A percentile compares a stretch with the other conserved stretches of the same genome.
These are phyloP conservation scores for Trichoderma guizhouense DNA, from an alignment of 2,329 filamentous ascomycete species.

Conservation along the genomic window DNA sequence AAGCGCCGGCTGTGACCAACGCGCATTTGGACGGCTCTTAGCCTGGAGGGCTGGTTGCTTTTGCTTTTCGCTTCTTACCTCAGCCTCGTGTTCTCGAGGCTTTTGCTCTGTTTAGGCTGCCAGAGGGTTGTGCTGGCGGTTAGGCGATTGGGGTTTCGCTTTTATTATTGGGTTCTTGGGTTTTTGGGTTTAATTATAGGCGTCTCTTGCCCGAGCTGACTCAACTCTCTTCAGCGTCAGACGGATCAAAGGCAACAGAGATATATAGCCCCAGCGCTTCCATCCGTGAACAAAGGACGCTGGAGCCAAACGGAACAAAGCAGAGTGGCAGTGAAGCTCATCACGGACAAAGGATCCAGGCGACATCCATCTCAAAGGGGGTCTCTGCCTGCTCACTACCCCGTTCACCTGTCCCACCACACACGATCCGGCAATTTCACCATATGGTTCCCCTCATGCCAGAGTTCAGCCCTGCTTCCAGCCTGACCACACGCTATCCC, in stretches of 20 bases:
- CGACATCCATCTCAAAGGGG: background rate
- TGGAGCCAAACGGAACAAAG: background rate
- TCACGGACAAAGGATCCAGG: background rate
- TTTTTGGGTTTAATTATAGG: background rate
- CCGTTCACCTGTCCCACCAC: background rate
- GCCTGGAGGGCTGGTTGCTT: background rate
- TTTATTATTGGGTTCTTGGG: background rate
- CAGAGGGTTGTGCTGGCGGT: background rate
- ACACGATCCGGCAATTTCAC: background rate
- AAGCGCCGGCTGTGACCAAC: conserved; percentile 9
- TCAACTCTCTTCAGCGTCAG: background rate
- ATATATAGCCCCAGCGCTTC: background rate
- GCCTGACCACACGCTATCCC: background rate
- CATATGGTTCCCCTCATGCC: background rate
- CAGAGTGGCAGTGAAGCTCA: background rate
- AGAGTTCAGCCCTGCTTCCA: conserved; percentile 2
- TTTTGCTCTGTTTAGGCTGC: background rate
- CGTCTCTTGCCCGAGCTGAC: background rate
- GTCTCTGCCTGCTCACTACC: background rate
- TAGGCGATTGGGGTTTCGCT: background rate
- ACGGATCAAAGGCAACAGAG: background rate
- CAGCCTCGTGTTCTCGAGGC: background rate
- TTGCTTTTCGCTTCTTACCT: background rate
- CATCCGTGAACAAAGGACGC: background rate
- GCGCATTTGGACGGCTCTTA: background rate